These are phyloP conservation scores for Lasiodiplodia sp. DNA, from an alignment of 2,329 filamentous ascomycete genomes.

Conservation along the genomic window DNA sequence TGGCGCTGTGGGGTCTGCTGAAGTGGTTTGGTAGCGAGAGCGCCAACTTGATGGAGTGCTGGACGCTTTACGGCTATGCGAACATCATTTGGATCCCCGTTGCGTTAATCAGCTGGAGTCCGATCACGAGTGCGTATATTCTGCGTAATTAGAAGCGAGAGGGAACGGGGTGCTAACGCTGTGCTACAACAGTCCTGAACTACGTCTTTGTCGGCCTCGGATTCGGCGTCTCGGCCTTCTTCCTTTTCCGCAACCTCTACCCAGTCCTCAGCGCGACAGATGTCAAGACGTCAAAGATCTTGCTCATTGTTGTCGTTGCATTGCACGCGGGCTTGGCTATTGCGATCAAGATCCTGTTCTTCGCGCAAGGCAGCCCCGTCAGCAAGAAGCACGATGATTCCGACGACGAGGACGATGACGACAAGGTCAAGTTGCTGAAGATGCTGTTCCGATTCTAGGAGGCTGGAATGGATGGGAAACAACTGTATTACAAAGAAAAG, in stretches of 20 bases:
- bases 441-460: conserved; percentile 33
- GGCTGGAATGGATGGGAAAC: neutral
- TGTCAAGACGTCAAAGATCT: conserved; percentile 84
- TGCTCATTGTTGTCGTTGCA: conserved; percentile 82
- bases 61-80: conserved; percentile 93
- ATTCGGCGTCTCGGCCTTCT: conserved; percentile 47
- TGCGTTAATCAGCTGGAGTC: conserved; percentile 88
- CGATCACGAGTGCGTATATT: conserved; percentile 65
- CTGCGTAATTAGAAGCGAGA: conserved; percentile 16
- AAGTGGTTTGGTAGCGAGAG: conserved; percentile 95
- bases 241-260: conserved; percentile 53
- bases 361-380: conserved; percentile 63
- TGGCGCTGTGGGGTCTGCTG: conserved; percentile 84
- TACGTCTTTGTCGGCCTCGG: conserved; percentile 86
- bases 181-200: conserved; percentile 70
- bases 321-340: conserved; percentile 90
- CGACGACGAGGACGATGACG: conserved; percentile 36
- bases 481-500: neutral
- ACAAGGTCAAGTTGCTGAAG: conserved; percentile 35
- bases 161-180: neutral
- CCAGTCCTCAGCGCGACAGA: conserved; percentile 94
- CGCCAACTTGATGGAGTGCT: conserved; percentile 93
- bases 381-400: conserved; percentile 34
- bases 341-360: conserved; percentile 96
- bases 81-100: conserved; percentile 98